Base-by-base conservation (phyloP, 177 flowering plant species). In the Telopea speciosissima region DNA sequence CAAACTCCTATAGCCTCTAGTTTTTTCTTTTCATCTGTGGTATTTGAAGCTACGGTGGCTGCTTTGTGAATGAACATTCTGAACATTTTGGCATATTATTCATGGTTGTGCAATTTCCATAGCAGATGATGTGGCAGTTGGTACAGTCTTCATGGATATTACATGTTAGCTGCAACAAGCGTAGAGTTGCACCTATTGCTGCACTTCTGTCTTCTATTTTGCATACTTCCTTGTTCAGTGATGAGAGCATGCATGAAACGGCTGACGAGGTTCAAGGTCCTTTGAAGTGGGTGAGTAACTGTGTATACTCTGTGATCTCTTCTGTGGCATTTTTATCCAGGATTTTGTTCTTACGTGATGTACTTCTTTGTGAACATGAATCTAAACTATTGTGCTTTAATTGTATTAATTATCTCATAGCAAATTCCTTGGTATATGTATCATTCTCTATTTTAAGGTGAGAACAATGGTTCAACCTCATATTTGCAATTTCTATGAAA, bases 181-280 rank as follows among this genome's bases (percentile, higher is more conserved):
- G 97, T 62, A 86, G 96, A 78, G 86, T 95, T 81, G 97, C 97
- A 64, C 85, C 89, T 24, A 90, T 92, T 83, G 97, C 99, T 71
- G 97, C 96, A n/a, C 97, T 95, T 75, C 66, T 92, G 68, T 95
- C 99, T 60, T 88, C 94, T 70, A 87, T 95, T 28, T 78, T 91
- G 83, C 94, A 92, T 81, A 54, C 78, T 54, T 87, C 89, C 23
- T 67, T 91, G 69, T 92, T 95, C 70, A 36, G 79, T 73, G 82
- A 87, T 67, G 86, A 74, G 75, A 58, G 69, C 56, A 90, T 95
- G 97, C 99, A 95, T 82, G 80, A 74, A 44, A 72, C 66, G 65
- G 63, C n/a, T 40, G 80, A 82, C 28, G 52, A 71, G 72, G 77
- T 52, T 68, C 75, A 83, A 74, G 97, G 99, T 64, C 97, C 99